These are phyloP conservation scores for Herpetomonas muscarum DNA, from an alignment of 208 protist genomes.

Conservation along the genomic window DNA sequence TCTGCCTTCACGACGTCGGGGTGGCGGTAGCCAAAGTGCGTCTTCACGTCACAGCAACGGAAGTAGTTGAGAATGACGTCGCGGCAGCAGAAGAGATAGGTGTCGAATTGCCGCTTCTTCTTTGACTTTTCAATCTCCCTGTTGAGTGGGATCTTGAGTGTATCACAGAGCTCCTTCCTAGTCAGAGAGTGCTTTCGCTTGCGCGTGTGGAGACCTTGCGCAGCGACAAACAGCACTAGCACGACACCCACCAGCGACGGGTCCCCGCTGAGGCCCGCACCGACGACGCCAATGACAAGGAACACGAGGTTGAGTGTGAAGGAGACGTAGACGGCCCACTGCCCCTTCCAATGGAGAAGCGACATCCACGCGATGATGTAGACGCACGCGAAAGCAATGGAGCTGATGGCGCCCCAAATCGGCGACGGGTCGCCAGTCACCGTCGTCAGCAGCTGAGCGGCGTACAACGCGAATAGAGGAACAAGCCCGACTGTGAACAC, in stretches of 20 bases:
- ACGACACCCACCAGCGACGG: slow-evolving; percentile 29
- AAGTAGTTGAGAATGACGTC: slow-evolving; percentile 62
- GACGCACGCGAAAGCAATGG: slow-evolving; percentile 49
- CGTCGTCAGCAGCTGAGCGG: slow-evolving; percentile 49
- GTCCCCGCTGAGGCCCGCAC: slow-evolving; percentile 29
- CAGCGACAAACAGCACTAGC: slow-evolving; percentile 52
- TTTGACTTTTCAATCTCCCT: slow-evolving; percentile 30
- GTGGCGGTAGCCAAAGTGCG: slow-evolving; percentile 69
- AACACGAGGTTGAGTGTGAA: slow-evolving; percentile 49
- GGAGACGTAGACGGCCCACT: slow-evolving; percentile 63
- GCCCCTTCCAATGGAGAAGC: slow-evolving; percentile 49
- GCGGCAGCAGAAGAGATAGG: slow-evolving; percentile 80
- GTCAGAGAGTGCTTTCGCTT: slow-evolving; percentile 72
- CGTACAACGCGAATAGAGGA: slow-evolving; percentile 71
- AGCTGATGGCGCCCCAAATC: slow-evolving; percentile 56
- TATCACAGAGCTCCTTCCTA: slow-evolving; percentile 30
- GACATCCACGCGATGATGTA: slow-evolving; percentile 74
- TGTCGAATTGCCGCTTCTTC: slow-evolving; percentile 34
- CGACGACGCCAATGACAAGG: slow-evolving; percentile 48
- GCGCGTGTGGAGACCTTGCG: slow-evolving; percentile 70
- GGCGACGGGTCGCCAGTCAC: slow-evolving; percentile 43
- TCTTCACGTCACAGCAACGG: slow-evolving; percentile 62
- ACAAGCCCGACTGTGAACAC: slow-evolving; percentile 77
- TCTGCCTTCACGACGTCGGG: slow-evolving; percentile 67
- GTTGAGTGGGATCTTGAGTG: slow-evolving; percentile 29